Percentiles rank a stretch among this genome's conserved stretches.
Conservation (phyloP, 2,329 filamentous ascomycete species). For the Lachnellula cervina region DNA sequence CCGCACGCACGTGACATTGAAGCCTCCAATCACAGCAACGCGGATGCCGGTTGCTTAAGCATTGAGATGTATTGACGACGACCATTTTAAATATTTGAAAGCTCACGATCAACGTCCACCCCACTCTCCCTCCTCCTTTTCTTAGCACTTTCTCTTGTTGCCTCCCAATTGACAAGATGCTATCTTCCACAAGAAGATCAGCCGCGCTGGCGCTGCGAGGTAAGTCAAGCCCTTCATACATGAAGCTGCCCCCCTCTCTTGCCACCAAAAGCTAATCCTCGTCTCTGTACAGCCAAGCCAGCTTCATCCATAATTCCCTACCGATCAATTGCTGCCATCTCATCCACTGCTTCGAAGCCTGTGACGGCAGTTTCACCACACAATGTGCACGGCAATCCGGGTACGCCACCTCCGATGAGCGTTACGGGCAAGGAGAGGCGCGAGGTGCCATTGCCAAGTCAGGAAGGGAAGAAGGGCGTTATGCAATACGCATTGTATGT, state of each 20-base stretch:
- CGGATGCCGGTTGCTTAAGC: too few relatives aligned
- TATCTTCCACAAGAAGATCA: conserved; percentile 38
- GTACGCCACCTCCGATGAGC: conserved; percentile 47
- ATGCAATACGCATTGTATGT: conserved; percentile 85
- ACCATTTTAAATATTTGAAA: too few relatives aligned
- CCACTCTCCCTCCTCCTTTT: conserved; percentile 11
- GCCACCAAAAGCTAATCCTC: conserved; percentile 24
- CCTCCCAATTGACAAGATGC: conserved; percentile 32
- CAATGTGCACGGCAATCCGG: conserved; percentile 49
- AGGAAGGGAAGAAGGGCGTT: conserved; percentile 73
- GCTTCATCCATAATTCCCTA: conserved; percentile 57
- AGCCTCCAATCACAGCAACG: too few relatives aligned
- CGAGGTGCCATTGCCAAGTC: conserved; percentile 72
- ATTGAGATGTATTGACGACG: too few relatives aligned
- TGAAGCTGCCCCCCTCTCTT: conserved; percentile 1
- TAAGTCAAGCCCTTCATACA: conserved; percentile 19
- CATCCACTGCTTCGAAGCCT: conserved; percentile 59
- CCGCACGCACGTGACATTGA: too few relatives aligned
- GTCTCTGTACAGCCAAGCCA: conserved; percentile 54
- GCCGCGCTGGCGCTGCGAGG: conserved; percentile 41
- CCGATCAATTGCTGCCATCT: conserved; percentile 59
- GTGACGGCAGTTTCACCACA: conserved; percentile 54
- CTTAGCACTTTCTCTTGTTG: conserved; percentile 22
- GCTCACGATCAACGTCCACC: conserved; percentile 3
- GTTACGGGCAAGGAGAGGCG: conserved; percentile 46